Evolutionary conservation across 768 basidiomycete genomes (phyloP).

Genomic region (Agrocybe praecox): DNA sequence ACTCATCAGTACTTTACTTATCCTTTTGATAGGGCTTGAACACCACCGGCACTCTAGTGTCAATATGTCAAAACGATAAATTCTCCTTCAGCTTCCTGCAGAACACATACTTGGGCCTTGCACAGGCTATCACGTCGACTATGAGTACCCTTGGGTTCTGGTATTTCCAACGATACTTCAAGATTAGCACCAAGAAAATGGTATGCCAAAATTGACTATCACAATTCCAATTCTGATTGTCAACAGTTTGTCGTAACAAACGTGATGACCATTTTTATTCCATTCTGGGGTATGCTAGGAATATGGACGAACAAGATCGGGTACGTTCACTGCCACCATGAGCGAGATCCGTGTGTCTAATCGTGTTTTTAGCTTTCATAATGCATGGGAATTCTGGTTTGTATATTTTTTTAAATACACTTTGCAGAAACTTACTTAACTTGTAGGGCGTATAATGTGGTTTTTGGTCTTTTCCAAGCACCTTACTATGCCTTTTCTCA

Average conservation of each 20-base stretch:
- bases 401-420: constrained; percentile 7
- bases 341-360: no score
- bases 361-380: constrained; percentile 52
- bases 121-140: constrained; percentile 77
- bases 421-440: not conserved
- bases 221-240: not conserved
- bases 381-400: constrained; percentile 87
- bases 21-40: constrained; percentile 61
- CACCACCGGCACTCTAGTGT: constrained; percentile 75
- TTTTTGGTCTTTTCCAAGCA: constrained; percentile 83
- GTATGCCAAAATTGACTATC: constrained; percentile 34
- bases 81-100: constrained; percentile 82
- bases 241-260: constrained; percentile 75
- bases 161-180: constrained; percentile 82
- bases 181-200: constrained; percentile 82
- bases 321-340: constrained; percentile 37
- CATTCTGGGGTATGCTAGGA: constrained; percentile 86
- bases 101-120: constrained; percentile 76
- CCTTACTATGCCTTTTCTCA: constrained; percentile 88
- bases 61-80: constrained; percentile 80
- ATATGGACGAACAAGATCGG: constrained; percentile 80
- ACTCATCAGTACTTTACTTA: not conserved
- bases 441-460: constrained; percentile 72
- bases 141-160: constrained; percentile 76
- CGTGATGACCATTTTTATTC: constrained; percentile 74